phyloP scores from a whole-genome alignment of 2,329 filamentous ascomycete species.

The Gliomastix tumulicola region DNA sequence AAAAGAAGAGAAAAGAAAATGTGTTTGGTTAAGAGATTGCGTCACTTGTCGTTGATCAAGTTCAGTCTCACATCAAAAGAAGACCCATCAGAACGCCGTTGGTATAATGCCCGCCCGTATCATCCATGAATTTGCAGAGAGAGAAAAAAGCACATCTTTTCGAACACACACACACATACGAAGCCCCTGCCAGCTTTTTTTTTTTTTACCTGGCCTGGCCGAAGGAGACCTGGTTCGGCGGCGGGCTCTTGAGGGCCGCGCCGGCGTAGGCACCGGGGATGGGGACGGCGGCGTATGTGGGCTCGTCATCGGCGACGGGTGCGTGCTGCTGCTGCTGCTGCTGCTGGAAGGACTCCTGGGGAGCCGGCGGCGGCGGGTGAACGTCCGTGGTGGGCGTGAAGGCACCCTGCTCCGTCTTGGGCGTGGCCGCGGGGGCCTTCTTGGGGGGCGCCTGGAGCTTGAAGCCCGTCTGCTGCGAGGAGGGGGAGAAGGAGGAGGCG shows the following conservation, averaged over 20 bases:
- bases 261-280: slow-evolving; percentile 79
- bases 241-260: slow-evolving; percentile 44
- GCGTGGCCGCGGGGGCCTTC: slow-evolving; percentile 72
- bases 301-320: slow-evolving; percentile 69
- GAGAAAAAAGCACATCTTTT: not conserved
- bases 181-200: not conserved
- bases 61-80: too few relatives aligned
- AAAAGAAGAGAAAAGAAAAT: too few relatives aligned
- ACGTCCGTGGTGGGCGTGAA: slow-evolving; percentile 32
- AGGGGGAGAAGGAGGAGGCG: slow-evolving; percentile 51
- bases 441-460: slow-evolving; percentile 78
- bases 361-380: slow-evolving; percentile 15
- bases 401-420: slow-evolving; percentile 55
- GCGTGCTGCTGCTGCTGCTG: slow-evolving; percentile 56
- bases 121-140: too few relatives aligned
- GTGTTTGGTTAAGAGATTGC: too few relatives aligned
- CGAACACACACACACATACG: not conserved
- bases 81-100: too few relatives aligned
- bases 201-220: slow-evolving; percentile 21
- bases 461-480: slow-evolving; percentile 54
- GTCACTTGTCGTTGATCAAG: too few relatives aligned
- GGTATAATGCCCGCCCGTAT: slow-evolving; percentile 5
- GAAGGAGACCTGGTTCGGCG: slow-evolving; percentile 35
- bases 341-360: slow-evolving; percentile 15
- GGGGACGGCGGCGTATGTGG: slow-evolving; percentile 76